A percentile compares a stretch with the other conserved stretches of the same genome.
phyloP scores from a whole-genome alignment of 306 rosid genomes.

The Acacia acuminata region DNA sequence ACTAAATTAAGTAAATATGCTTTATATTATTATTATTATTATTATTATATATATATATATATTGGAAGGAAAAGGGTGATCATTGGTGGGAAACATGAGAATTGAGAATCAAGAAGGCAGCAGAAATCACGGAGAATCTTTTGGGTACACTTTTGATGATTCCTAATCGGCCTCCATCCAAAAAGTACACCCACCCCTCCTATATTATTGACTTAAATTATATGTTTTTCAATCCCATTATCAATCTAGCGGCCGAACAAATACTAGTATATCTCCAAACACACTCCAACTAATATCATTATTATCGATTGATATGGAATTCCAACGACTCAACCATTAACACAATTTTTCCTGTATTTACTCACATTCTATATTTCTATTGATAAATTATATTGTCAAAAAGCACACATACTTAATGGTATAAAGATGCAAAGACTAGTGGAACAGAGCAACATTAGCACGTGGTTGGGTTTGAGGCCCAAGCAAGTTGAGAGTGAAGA shows the following conservation, averaged over 20 bases:
- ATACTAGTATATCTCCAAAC: neutral
- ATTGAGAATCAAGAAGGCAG: neutral
- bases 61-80: neutral
- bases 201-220: neutral
- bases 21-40: no score
- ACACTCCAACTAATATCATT: neutral
- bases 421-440: neutral
- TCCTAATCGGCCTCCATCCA: neutral
- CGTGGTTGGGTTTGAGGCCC: neutral
- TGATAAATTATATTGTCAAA: neutral
- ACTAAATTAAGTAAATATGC: no score
- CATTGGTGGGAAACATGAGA: neutral
- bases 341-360: neutral
- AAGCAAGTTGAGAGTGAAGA: neutral
- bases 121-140: conserved; percentile 40
- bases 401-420: neutral
- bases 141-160: neutral
- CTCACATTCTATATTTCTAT: neutral
- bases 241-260: neutral
- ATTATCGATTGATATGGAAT: neutral
- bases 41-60: no score
- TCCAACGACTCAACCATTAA: neutral
- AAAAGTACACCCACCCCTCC: neutral
- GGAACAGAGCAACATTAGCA: neutral
- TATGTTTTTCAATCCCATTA: neutral